Percentiles rank a stretch among this genome's conserved stretches.
Conservation (phyloP, 495 filamentous ascomycete genomes). For the Thermothielavioides terrestris region DNA sequence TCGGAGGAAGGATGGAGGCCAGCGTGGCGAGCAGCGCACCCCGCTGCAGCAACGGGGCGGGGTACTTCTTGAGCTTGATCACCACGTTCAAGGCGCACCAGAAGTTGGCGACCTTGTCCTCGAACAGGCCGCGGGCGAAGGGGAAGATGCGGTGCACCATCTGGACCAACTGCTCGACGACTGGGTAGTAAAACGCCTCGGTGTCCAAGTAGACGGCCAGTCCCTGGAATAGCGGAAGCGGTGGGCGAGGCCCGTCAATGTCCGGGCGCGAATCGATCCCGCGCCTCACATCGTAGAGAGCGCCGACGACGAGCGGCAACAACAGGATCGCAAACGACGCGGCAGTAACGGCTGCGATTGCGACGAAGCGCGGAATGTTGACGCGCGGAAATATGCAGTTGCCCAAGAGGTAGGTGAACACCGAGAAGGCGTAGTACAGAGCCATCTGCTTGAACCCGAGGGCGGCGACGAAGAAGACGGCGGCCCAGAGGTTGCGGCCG, state of each 20-base stretch:
- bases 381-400: slow-evolving; percentile 69
- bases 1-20: slow-evolving; percentile 66
- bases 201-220: slow-evolving; percentile 53
- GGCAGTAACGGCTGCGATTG: slow-evolving; percentile 63
- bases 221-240: slow-evolving; percentile 47
- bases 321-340: slow-evolving; percentile 67
- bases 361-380: slow-evolving; percentile 58
- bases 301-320: slow-evolving; percentile 61
- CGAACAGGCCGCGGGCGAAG: slow-evolving; percentile 87
- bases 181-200: slow-evolving; percentile 57
- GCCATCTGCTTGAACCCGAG: slow-evolving; percentile 99
- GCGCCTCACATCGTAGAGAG: slow-evolving; percentile 48
- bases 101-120: slow-evolving; percentile 97
- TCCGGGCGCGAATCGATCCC: slow-evolving; percentile 43
- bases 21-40: slow-evolving; percentile 68
- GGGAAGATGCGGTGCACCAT: slow-evolving; percentile 85
- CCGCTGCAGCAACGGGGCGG: slow-evolving; percentile 59
- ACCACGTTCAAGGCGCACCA: slow-evolving; percentile 90
- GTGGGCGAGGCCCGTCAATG: slow-evolving; percentile 43
- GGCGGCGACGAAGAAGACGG: slow-evolving; percentile 87
- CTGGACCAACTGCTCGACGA: slow-evolving; percentile 69
- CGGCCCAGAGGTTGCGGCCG: slow-evolving; percentile 75
- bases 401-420: slow-evolving; percentile 87
- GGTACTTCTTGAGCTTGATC: slow-evolving; percentile 71
- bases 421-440: slow-evolving; percentile 84